Evolutionary conservation across 176 grass and related monocot genomes (phyloP), one percentile per base, ranked within the genome.

Genomic region (maize (Zea mays)): DNA sequence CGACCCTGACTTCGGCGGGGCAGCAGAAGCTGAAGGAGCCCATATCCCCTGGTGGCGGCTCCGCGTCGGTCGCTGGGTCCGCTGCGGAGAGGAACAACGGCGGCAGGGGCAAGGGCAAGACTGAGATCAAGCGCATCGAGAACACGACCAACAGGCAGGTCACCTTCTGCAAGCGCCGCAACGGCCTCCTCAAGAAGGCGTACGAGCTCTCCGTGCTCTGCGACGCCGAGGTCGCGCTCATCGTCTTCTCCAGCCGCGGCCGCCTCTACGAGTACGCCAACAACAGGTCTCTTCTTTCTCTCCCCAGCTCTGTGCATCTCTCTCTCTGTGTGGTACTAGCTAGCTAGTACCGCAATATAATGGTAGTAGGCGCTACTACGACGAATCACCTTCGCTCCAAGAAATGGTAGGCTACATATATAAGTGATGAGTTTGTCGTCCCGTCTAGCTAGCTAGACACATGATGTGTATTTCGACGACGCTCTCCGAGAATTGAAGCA

Each of bases 81-180:
- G 66, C 56, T 7, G 39, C 19, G 19, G 85, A 69, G 75, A 89
- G 86, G 86, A 86, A 49, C 11, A 84, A 37, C 5, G 8, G 65
- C 77, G 83, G 79, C 20, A 75, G 86, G n/a, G 81, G 77, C 8
- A 92, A 88, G 55, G 55, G 55, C n/a, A 92, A 88, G 90, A 88
- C 89, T 35, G 86, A 92, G 86, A 92, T 92, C 90, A 92, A 86
- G 80, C 81, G 80, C 67, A 92, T 92, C 72, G 90, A 92, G 73
- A 92, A 92, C 86, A 89, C 90, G 33, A 89, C 90, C 4, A 92
- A 92, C 80, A 72, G 90, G 67, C 90, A 92, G 77, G 90, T 92
- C 3, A 92, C 90, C 84, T 92, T 92, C 90, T 92, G 90, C 84
- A 92, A 92, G 86, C 90, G 90, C 84, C 90, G 90, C 60, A 92